Evolutionary conservation across 2,329 filamentous ascomycete species (phyloP), one percentile per base, ranked within the genome.

Genomic region (Orbilia javanica): DNA sequence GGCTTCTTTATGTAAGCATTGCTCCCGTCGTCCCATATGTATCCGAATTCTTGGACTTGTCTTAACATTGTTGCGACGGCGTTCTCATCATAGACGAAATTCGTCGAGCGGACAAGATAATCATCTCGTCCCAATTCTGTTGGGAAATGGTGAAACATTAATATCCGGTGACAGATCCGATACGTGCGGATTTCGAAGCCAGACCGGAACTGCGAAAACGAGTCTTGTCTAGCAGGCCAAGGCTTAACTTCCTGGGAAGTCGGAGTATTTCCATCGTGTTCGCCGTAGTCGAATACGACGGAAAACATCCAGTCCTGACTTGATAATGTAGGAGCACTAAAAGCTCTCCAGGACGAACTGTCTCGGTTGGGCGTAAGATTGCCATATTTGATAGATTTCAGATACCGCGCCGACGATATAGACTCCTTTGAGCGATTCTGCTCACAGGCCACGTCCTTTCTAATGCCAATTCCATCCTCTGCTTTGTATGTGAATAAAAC

Each of bases 241-340:
- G 4, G 3, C 11, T 10, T 3, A 8, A 7, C 29, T 22, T 67
- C 64, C 25, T 5, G 7, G 6, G 64, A 8, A 1, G 46, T 53
- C 1, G 64, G 64, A 1, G 27, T 84, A 3, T 8, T 34, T 8
- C 80, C 81, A 57, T 82, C 79, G 60, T 84, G 83, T n/a, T 84
- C 83, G 10, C 83, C 84, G 53, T 84, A 84, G 77, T 84, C 84
- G 20, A 84, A 81, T 1, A 84, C 82, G 1, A 83, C 48, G 34
- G 83, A 72, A 57, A 65, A 65, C 11, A 65, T 1, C 62, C 62
- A 65, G 11, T 63, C 29, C 29, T 20, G 2, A 10, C n/a, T 13
- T 48, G 25, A 3, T 7, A 13, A 0, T 15, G 8, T 3, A 20
- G n/a, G 4, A 39, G 10, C 15, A 22, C 31, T 7, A 18, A 36